Evolutionary conservation across 192 early-diverging fungal genomes (phyloP), one percentile per base, ranked within the genome.

Genomic region (Coemansia sp.): DNA sequence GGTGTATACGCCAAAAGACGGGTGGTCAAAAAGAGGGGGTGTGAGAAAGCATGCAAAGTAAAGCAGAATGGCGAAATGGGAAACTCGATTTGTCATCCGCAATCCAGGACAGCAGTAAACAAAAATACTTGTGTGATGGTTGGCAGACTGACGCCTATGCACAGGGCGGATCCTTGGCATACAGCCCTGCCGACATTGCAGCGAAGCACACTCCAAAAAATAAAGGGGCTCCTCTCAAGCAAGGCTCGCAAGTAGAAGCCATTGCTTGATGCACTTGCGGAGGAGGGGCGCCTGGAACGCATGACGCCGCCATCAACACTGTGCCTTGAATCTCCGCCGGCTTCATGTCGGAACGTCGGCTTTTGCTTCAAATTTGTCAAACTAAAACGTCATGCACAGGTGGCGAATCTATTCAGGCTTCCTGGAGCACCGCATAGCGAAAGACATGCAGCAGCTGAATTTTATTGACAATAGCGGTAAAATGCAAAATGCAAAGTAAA

Each of bases 311-410:
- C 19, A n/a, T 58, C 55, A 35, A 16, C 17, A 35, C 1, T 33
- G 26, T 35, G 28, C 55, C 5, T 58, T 17, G 32, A 58, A 58
- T 58, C 55, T 58, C 55, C 33, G 55, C 32, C 55, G 55, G 55
- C 55, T 16, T 58, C 32, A n/a, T 35, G 28, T 58, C 55, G 55
- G 55, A 0, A 33, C 4, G 33, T 58, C 55, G 55, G 55, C 55
- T 58, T 58, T 58, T 9, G 10, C 6, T n/a, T 35, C 16, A 0
- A 3, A 58, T 32, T 35, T 35, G 13, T 19, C 32, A 16, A 17
- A 16, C 11, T 7, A 17, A 58, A 33, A 3, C 47, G 7, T 50
- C n/a, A 9, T 21, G 19, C 9, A 8, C 21, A 58, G 11, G 55
- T 7, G 55, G 32, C 30, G 55, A 17, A 58, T 58, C 26, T n/a